These are phyloP conservation scores for Ganoderma lucidum DNA, from an alignment of 1,284 basidiomycete genomes.

Conservation along the genomic window DNA sequence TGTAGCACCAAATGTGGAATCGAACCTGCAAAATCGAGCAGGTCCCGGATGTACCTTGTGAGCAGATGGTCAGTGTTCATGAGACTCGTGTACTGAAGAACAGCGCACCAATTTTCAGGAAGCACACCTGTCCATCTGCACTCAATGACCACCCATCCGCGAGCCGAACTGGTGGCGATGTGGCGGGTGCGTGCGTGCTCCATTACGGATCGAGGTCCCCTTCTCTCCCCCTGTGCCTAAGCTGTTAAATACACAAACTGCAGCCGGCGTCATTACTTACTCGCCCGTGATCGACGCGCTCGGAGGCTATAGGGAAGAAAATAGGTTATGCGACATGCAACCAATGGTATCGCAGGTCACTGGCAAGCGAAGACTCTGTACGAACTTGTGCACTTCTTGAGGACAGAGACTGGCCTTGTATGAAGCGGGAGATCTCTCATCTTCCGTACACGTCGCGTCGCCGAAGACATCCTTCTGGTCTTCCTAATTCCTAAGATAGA, in stretches of 20 bases:
- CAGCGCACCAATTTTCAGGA: not conserved
- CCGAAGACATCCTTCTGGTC: not conserved
- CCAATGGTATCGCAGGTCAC: not conserved
- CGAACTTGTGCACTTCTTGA: not conserved
- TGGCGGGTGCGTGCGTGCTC: not conserved
- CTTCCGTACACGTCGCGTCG: not conserved
- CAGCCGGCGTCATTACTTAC: not conserved
- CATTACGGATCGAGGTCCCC: not conserved
- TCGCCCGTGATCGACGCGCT: not conserved
- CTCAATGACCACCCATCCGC: not conserved
- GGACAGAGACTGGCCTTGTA: not conserved
- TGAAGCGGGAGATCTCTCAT: not conserved
- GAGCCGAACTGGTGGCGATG: not conserved
- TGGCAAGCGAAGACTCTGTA: not conserved
- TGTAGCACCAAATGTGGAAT: not conserved
- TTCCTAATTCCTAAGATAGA: not conserved
- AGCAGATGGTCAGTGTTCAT: not conserved
- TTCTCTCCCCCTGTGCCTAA: not conserved
- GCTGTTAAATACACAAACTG: not conserved
- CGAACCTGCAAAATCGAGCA: not conserved
- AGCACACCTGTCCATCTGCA: not conserved
- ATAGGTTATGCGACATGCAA: not conserved
- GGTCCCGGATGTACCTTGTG: not conserved
- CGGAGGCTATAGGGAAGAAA: not conserved
- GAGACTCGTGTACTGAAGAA: not conserved